These are phyloP conservation scores for Ogataea pilisensis DNA, from an alignment of 805 yeast genomes.

Conservation along the genomic window DNA sequence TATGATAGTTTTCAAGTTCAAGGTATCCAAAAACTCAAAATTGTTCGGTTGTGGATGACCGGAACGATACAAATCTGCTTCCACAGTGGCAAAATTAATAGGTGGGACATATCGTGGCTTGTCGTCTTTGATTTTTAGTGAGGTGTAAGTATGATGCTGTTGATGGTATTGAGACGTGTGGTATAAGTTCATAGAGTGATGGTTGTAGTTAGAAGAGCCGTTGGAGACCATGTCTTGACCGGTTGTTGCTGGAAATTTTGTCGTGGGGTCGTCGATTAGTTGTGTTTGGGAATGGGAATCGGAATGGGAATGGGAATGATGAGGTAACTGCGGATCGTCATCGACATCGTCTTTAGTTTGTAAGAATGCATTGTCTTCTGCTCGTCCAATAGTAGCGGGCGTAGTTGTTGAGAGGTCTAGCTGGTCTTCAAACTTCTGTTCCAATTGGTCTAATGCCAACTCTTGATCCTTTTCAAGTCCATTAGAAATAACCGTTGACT, in stretches of 20 bases:
- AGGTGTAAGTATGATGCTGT: slow-evolving; percentile 22
- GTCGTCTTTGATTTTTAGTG: slow-evolving; percentile 29
- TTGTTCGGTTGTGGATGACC: slow-evolving; percentile 93
- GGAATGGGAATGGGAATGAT: no score
- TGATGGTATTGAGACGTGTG: no score
- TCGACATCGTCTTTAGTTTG: no score
- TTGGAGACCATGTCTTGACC: no score
- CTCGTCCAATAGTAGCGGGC: background rate
- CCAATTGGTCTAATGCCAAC: slow-evolving; percentile 1
- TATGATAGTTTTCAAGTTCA: slow-evolving; percentile 74
- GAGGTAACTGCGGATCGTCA: no score
- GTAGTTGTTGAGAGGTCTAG: slow-evolving; percentile 1
- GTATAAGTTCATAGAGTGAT: no score
- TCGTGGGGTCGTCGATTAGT: no score
- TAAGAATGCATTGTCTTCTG: background rate
- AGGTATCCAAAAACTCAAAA: slow-evolving; percentile 68
- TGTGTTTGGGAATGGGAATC: no score
- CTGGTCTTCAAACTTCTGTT: slow-evolving; percentile 1
- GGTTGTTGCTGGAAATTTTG: no score
- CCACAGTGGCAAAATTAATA: slow-evolving; percentile 83
- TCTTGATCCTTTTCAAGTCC: slow-evolving; percentile 1
- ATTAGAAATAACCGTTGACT: background rate
- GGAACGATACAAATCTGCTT: slow-evolving; percentile 79
- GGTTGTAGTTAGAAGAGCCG: no score
- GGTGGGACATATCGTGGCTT: slow-evolving; percentile 71